phyloP scores from a whole-genome alignment of 1,284 basidiomycete species.

The Cystobasidium sp. region DNA sequence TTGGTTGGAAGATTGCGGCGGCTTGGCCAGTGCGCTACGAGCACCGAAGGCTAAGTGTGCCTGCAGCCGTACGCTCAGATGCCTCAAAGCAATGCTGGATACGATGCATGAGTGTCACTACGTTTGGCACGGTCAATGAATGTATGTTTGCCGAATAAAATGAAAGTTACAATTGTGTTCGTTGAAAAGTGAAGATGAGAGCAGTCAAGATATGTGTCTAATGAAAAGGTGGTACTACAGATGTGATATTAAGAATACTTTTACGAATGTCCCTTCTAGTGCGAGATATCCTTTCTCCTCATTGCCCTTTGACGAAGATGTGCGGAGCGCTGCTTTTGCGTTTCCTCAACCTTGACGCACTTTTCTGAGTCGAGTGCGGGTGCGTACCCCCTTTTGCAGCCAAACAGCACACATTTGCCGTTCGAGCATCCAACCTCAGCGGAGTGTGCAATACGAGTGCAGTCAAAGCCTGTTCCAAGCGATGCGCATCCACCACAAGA shows the following conservation, averaged over 20 bases:
- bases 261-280: background rate
- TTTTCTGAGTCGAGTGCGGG: conserved; percentile 7
- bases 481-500: conserved; percentile 73
- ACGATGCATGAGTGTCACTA: background rate
- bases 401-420: conserved; percentile 53
- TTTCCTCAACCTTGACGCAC: conserved; percentile 12
- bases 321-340: conserved; percentile 14
- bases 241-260: background rate
- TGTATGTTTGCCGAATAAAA: background rate
- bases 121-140: background rate
- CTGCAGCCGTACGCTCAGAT: background rate
- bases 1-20: no score
- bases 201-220: background rate
- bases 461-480: conserved; percentile 69
- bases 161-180: conserved; percentile 1
- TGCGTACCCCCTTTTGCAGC: conserved; percentile 53
- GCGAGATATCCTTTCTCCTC: conserved; percentile 11
- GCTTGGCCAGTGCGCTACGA: no score
- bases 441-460: conserved; percentile 67
- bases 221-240: conserved; percentile 12
- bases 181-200: background rate
- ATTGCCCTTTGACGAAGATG: conserved; percentile 19
- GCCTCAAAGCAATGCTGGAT: background rate
- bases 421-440: conserved; percentile 68
- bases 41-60: no score